Evolutionary conservation across 1,284 basidiomycete species (phyloP).

Genomic region (Pseudozyma thailandica): DNA sequence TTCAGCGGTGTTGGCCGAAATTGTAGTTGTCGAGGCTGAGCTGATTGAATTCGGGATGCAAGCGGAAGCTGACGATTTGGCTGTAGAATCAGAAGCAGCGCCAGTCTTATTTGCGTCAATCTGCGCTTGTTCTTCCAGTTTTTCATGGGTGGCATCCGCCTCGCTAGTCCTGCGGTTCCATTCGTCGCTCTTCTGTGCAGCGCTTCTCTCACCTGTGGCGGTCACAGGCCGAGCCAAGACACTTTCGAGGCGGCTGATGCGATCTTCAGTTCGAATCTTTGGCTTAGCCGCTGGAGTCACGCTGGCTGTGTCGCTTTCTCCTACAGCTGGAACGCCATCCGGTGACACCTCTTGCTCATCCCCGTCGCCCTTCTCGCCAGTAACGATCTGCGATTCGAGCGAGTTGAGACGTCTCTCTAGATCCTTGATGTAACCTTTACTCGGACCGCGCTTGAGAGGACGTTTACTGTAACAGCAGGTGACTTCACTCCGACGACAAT

Average conservation of each 20-base stretch:
- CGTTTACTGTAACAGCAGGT: constrained; percentile 52
- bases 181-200: not conserved
- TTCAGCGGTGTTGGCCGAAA: not conserved
- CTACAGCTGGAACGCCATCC: not conserved
- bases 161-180: constrained; percentile 16
- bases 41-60: no score
- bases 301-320: not conserved
- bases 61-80: no score
- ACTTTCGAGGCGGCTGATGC: constrained; percentile 43
- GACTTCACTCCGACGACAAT: constrained; percentile 46
- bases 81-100: not conserved
- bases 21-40: not conserved
- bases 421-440: constrained; percentile 60
- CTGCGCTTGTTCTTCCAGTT: constrained; percentile 1
- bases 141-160: constrained; percentile 1
- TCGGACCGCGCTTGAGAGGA: constrained; percentile 52
- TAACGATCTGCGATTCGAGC: constrained; percentile 45
- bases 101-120: not conserved
- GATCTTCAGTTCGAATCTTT: constrained; percentile 43
- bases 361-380: constrained; percentile 9
- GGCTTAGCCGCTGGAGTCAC: constrained; percentile 11
- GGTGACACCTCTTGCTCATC: not conserved
- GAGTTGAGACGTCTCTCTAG: constrained; percentile 55
- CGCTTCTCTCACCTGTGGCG: constrained; percentile 12
- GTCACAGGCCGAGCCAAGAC: constrained; percentile 22